Conservation (phyloP, 345 rosid species). For the Erodium maritimum region DNA sequence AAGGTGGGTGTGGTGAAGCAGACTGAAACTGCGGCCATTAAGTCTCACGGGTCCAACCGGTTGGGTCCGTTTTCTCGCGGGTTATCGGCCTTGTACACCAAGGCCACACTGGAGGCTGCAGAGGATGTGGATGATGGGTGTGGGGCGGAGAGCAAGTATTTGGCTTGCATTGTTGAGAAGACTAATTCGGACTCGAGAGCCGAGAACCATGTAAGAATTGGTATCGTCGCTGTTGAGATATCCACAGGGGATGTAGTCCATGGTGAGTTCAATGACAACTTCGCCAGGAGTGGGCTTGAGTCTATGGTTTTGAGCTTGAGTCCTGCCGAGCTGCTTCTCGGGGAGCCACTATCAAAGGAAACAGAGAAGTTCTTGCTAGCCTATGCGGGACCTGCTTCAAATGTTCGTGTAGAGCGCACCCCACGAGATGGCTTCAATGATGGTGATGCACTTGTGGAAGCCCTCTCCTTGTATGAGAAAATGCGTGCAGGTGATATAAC, state of each 20-base stretch:
- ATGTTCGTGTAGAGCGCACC: constrained; percentile 58
- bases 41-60: constrained; percentile 57
- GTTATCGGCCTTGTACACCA: constrained; percentile 70
- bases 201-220: constrained; percentile 53
- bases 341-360: constrained; percentile 54
- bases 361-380: constrained; percentile 73
- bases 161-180: constrained; percentile 76
- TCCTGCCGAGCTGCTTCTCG: constrained; percentile 78
- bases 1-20: constrained; percentile 94
- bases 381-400: constrained; percentile 86
- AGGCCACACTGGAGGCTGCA: constrained; percentile 86
- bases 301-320: constrained; percentile 70
- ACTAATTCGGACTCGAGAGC: constrained; percentile 12
- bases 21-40: constrained; percentile 91
- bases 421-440: constrained; percentile 33
- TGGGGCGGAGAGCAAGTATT: constrained; percentile 53
- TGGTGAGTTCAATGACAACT: constrained; percentile 63
- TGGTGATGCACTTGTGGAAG: constrained; percentile 69
- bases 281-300: constrained; percentile 73
- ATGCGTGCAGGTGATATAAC: constrained; percentile 18
- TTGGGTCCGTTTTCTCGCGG: constrained; percentile 71
- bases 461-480: constrained; percentile 52
- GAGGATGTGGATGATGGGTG: constrained; percentile 66
- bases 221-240: constrained; percentile 73
- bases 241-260: constrained; percentile 84